phyloP scores from a whole-genome alignment of 805 yeast genomes.

The Wickerhamiella allomyrinae region DNA sequence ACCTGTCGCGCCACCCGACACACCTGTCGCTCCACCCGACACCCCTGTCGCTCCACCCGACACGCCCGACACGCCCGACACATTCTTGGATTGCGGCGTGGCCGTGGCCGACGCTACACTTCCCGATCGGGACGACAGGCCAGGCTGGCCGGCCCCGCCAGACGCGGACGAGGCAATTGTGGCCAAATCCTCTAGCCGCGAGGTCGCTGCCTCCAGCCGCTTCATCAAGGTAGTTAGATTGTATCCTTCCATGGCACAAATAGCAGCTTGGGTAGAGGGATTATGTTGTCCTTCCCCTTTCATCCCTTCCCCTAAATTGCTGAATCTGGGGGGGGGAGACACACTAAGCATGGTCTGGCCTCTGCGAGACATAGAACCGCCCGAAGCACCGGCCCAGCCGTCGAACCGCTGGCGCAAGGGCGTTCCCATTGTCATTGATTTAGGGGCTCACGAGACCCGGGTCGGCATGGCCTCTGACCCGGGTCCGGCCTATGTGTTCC shows the following conservation, averaged over 20 bases:
- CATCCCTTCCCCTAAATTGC: too few relatives aligned
- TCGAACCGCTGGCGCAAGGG: slow-evolving; percentile 5
- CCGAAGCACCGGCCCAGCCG: slow-evolving; percentile 10
- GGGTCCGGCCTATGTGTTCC: slow-evolving; percentile 45
- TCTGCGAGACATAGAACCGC: slow-evolving; percentile 1
- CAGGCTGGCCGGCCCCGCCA: neutral
- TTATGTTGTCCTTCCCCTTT: neutral
- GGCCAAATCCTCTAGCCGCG: slow-evolving; percentile 70
- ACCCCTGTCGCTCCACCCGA: too few relatives aligned
- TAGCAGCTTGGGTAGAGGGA: slow-evolving; percentile 13
- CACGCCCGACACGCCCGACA: neutral
- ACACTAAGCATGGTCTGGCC: neutral
- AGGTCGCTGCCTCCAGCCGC: slow-evolving; percentile 80
- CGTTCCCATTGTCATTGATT: slow-evolving; percentile 72
- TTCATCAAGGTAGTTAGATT: slow-evolving; percentile 69
- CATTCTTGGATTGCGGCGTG: neutral
- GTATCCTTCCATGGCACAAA: slow-evolving; percentile 73
- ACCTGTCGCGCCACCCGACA: too few relatives aligned
- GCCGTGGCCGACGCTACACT: neutral
- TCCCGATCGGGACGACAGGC: neutral
- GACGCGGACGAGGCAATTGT: neutral
- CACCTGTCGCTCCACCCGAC: too few relatives aligned
- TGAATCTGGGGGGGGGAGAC: too few relatives aligned
- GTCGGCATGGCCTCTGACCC: slow-evolving; percentile 24
- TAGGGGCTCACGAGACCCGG: slow-evolving; percentile 47